Base-by-base conservation (phyloP, 768 basidiomycete species). In the Mycena chlorophos region DNA sequence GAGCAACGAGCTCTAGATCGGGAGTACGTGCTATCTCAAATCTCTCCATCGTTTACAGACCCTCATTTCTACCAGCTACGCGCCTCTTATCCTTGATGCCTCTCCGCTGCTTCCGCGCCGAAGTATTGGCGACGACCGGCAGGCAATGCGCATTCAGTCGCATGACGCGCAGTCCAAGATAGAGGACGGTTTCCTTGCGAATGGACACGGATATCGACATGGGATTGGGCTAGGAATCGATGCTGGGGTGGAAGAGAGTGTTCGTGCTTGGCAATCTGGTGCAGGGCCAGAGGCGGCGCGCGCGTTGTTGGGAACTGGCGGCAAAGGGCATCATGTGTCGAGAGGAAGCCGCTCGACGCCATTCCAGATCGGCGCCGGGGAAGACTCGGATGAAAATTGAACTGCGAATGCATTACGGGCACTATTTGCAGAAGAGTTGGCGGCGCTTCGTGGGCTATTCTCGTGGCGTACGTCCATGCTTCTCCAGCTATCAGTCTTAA, bases 251-350 rank as follows among this genome's bases (percentile, higher is more conserved):
- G n/a, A n/a, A n/a, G 80, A 79, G 4, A 68, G 73, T 52, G 23
- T n/a, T 5, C 22, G 12, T 16, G 63, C 73, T 27, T 86, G 85
- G 85, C 72, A 79, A 57, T 69, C 66, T 13, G 83, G 82, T 4
- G 77, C 73, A 52, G 83, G 84, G 2, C 74, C 69, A 59, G 78
- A 80, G 14, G 64, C 78, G 23, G 83, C 83, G 17, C 69, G 82
- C 46, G 71, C 76, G 55, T 60, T 83, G 49, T 66, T 84, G 58
- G 59, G 59, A 25, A 28, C 20, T 13, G n/a, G 17, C 40, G 40
- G 40, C n/a, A 22, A 30, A 14, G 26, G 27, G 23, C 3, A 49
- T 3, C 49, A 39, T 39, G 43, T 6, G 27, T 42, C 51, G 20
- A 20, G 22, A 13, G 54, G 58, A n/a, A 49, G 53, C 2, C 19